Conservation (phyloP, 257 asterid species). For the Cinchona pubescens region DNA sequence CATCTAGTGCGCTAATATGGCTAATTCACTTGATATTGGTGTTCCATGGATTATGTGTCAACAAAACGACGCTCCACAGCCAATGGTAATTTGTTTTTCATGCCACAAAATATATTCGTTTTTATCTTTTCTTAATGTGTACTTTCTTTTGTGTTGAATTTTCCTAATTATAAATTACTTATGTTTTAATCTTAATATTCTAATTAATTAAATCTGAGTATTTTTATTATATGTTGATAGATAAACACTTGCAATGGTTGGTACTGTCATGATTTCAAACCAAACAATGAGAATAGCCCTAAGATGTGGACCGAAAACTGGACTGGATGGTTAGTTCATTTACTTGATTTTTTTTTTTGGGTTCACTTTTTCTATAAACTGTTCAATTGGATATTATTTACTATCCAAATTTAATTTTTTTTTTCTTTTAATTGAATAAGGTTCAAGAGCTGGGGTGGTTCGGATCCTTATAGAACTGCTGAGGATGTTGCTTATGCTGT, state of each 20-base stretch:
- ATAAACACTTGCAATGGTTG: slow-evolving; percentile 75
- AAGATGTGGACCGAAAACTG: slow-evolving; percentile 94
- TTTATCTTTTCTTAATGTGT: not conserved
- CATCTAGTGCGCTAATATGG: slow-evolving; percentile 74
- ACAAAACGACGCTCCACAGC: slow-evolving; percentile 60
- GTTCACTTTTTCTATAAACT: not conserved
- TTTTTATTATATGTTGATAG: slow-evolving; percentile 24
- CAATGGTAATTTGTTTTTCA: slow-evolving; percentile 42
- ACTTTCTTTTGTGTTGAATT: not conserved
- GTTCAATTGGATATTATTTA: not conserved
- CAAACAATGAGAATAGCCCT: slow-evolving; percentile 56
- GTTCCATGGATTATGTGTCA: slow-evolving; percentile 95
- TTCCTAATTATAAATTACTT: not conserved
- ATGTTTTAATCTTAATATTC: not conserved
- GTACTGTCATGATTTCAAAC: slow-evolving; percentile 61
- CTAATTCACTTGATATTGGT: slow-evolving; percentile 52
- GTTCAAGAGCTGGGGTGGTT: slow-evolving; percentile 75
- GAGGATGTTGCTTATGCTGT: slow-evolving; percentile 76
- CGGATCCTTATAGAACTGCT: slow-evolving; percentile 54
- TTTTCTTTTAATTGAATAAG: slow-evolving; percentile 18
- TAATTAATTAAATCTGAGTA: not conserved
- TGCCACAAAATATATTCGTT: not conserved
- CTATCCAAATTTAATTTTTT: not conserved
- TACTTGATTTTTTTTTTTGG: not conserved
- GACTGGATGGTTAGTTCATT: slow-evolving; percentile 69